Conservation (phyloP, 2,329 filamentous ascomycete species). For the Fusarium verticillioides region DNA sequence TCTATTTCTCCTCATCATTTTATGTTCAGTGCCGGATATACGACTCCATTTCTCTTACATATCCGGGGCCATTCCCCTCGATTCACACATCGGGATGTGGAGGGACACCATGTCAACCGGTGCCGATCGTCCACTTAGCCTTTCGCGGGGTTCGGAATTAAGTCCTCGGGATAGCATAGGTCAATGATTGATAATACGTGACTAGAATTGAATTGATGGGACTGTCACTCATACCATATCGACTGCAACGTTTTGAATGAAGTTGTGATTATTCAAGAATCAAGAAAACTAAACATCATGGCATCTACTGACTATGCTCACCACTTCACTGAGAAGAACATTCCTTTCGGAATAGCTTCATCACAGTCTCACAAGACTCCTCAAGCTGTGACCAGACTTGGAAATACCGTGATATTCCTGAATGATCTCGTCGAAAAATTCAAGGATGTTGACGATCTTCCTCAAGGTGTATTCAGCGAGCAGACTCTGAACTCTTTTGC, state of each 20-base stretch:
- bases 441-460: conserved; percentile 41
- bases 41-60: neutral
- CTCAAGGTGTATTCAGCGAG: conserved; percentile 4
- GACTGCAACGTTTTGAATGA: fast-evolving
- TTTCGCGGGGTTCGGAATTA: neutral
- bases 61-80: neutral
- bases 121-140: conserved; percentile 8
- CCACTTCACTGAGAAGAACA: conserved; percentile 64
- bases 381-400: conserved; percentile 62
- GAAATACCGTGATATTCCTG: conserved; percentile 64
- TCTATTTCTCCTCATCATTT: neutral
- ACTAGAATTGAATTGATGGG: neutral
- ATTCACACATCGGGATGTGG: conserved; percentile 29
- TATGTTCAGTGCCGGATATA: neutral
- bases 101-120: neutral
- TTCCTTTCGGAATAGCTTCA: conserved; percentile 65
- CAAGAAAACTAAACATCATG: neutral
- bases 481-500: conserved; percentile 24
- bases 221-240: neutral
- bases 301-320: conserved; percentile 7
- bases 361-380: conserved; percentile 50
- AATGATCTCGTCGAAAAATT: conserved; percentile 51
- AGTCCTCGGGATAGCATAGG: neutral
- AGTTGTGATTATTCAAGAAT: fast-evolving
- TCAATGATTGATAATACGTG: neutral